phyloP scores from a whole-genome alignment of 164 flowering plant genomes.

The Berberis thunbergii region DNA sequence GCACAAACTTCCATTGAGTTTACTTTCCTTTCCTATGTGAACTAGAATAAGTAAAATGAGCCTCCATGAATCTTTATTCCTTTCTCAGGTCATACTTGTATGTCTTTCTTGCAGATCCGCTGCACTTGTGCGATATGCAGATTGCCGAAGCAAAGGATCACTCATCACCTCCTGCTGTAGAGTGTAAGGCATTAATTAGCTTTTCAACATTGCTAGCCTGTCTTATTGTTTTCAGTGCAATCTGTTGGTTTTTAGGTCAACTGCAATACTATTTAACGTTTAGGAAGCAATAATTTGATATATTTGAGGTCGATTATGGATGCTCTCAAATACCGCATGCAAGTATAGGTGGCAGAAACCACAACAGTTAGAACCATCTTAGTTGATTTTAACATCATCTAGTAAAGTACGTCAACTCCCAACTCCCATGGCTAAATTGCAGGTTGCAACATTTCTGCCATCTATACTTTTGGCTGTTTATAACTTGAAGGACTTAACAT shows the following conservation, averaged over 20 bases:
- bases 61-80: neutral
- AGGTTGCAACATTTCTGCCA: neutral
- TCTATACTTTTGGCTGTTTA: too few relatives aligned
- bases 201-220: neutral
- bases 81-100: conserved; percentile 2
- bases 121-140: conserved; percentile 20
- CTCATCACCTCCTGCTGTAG: conserved; percentile 27
- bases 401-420: too few relatives aligned
- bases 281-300: neutral
- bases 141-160: conserved; percentile 10
- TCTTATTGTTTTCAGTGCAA: neutral
- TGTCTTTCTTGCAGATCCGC: conserved; percentile 16
- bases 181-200: neutral
- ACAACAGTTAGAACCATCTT: too few relatives aligned
- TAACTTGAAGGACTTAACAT: too few relatives aligned
- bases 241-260: neutral
- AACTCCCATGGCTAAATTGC: too few relatives aligned
- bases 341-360: too few relatives aligned
- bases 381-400: too few relatives aligned
- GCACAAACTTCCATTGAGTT: conserved; percentile 2
- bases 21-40: neutral
- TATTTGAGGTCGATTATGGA: too few relatives aligned
- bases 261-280: too few relatives aligned
- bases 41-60: neutral
- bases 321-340: too few relatives aligned